Evolutionary conservation across 345 rosid species (phyloP).

Genomic region (Acer saccharum): DNA sequence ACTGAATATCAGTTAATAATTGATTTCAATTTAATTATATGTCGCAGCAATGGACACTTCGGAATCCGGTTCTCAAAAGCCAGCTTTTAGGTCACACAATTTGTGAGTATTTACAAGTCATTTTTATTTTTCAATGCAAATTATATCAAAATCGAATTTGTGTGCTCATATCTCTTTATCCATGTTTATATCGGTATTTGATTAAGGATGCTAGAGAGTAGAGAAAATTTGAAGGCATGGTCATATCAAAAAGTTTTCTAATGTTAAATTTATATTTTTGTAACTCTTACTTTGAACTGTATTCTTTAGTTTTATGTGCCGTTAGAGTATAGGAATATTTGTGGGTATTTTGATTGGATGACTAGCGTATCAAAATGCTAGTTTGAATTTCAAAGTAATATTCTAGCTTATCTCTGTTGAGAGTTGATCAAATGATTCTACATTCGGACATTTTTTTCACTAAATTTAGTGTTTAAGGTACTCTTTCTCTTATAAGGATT

Average conservation of each 20-base stretch:
- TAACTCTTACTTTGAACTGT: too few relatives aligned
- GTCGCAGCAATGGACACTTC: constrained; percentile 76
- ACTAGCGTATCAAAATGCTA: too few relatives aligned
- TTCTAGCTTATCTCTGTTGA: not conserved
- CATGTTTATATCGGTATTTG: not conserved
- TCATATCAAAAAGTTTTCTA: not conserved
- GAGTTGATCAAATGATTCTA: too few relatives aligned
- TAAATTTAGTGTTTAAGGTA: not conserved
- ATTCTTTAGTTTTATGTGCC: not conserved
- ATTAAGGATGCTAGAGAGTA: not conserved
- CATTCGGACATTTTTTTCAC: not conserved
- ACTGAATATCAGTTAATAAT: not conserved
- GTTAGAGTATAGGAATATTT: too few relatives aligned
- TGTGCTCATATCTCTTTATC: not conserved
- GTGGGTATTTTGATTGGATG: too few relatives aligned
- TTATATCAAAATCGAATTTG: not conserved
- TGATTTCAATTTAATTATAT: not conserved
- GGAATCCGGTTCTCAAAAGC: constrained; percentile 51
- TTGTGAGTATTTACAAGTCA: constrained; percentile 37
- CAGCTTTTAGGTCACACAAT: constrained; percentile 32
- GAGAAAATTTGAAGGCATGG: not conserved
- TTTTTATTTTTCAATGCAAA: not conserved
- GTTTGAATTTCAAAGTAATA: not conserved
- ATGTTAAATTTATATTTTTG: not conserved
- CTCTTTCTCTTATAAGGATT: not conserved